Evolutionary conservation across 192 early-diverging fungal genomes (phyloP), one percentile per base, ranked within the genome.

Genomic region (Linnemannia zychae): DNA sequence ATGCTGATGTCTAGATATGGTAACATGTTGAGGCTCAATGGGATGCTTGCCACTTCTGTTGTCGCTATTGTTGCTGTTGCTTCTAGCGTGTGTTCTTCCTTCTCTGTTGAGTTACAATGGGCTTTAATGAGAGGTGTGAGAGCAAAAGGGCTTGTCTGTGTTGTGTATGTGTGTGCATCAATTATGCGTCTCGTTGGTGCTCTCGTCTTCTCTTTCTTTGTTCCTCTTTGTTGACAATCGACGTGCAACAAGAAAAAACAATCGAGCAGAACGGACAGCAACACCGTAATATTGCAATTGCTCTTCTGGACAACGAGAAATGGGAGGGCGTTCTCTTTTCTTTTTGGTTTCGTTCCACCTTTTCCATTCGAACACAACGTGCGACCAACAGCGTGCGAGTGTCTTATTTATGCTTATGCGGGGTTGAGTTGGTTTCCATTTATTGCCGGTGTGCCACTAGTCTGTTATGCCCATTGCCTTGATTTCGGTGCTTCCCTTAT

Each of bases 161-260:
- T 31, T 63, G 24, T 31, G n/a, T 63, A n/a, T 60, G 24, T 60
- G 24, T 53, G 22, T n/a, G 57, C 57, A 63, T 38, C 67, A 38
- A 38, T 68, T 68, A 38, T 68, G 37, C 67, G 33, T 68, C 22
- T 68, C 37, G 36, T 40, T 40, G 1, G 33, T 68, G 36, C 37
- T 36, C 37, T 68, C 67, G 20, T 68, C 22, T 40, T 67, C 16
- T 57, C 24, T 57, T 13, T 57, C 24, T 57, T 57, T 57, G 17
- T 67, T 67, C 36, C 38, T 22, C 11, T 40, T 68, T 68, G 67
- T 68, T 68, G 67, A 38, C 67, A n/a, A 40, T 68, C 22, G 36
- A 68, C 67, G 0, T 13, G 57, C 7, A 63, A 63, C 20, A 24
- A 28, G 22, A 63, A 63, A 53, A 63, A 63, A 63, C 57, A 63